Evolutionary conservation across 805 yeast species (phyloP).

Genomic region (Kuraishia floccosa): DNA sequence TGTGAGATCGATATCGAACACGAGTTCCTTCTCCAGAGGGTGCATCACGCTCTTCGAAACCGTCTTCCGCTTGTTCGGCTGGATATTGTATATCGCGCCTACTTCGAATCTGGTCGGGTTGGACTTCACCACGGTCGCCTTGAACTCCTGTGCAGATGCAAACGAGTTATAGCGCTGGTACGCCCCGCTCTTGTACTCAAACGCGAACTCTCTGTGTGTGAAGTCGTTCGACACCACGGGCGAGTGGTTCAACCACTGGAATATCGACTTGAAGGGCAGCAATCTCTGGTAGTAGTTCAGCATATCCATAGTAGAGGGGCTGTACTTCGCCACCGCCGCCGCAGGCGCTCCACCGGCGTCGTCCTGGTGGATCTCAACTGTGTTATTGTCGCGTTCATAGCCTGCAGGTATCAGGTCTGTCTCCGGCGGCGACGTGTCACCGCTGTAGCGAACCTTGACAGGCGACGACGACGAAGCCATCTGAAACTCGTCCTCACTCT

Average conservation of each 20-base stretch:
- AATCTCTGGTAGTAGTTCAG: conserved; percentile 54
- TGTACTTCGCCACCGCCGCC: conserved; percentile 7
- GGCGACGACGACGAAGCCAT: no score
- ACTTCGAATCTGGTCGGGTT: conserved; percentile 89
- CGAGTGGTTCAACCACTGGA: conserved; percentile 84
- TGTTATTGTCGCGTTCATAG: conserved; percentile 21
- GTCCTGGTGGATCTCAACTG: conserved; percentile 15
- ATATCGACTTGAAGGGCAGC: conserved; percentile 71
- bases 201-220: conserved; percentile 87
- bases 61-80: conserved; percentile 77
- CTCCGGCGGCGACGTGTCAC: background rate
- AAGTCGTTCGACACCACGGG: conserved; percentile 67
- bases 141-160: conserved; percentile 56
- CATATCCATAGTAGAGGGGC: conserved; percentile 52
- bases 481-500: no score
- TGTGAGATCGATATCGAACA: conserved; percentile 94
- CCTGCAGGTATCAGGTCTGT: background rate
- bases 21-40: conserved; percentile 79
- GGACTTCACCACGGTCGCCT: conserved; percentile 57
- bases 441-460: background rate
- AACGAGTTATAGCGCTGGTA: conserved; percentile 86
- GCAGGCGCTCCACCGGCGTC: conserved; percentile 11
- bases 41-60: conserved; percentile 68
- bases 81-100: conserved; percentile 83
- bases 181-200: conserved; percentile 78